Conservation (phyloP, 2,329 filamentous ascomycete species). For the Pseudomassariella vexata region DNA sequence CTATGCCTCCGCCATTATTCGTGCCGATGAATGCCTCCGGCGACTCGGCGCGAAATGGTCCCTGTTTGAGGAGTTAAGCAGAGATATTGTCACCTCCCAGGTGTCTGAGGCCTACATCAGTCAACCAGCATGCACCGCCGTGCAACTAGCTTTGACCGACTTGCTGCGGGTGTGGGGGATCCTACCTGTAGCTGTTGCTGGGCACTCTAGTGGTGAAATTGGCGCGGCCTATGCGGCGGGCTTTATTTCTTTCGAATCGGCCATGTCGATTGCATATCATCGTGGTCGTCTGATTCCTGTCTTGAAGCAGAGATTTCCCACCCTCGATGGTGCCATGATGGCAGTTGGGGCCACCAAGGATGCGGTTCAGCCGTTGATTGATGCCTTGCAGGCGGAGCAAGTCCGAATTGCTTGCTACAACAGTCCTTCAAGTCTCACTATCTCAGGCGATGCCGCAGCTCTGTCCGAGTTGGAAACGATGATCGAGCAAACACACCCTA, state of each 20-base stretch:
- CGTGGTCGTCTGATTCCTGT: constrained; percentile 1
- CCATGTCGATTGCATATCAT: constrained; percentile 17
- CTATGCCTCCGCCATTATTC: not conserved
- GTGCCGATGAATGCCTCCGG: not conserved
- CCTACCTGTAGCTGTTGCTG: constrained; percentile 12
- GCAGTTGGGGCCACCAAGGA: constrained; percentile 9
- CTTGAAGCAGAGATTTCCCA: constrained; percentile 2
- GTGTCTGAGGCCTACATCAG: not conserved
- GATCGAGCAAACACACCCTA: constrained; percentile 14
- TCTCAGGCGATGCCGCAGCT: constrained; percentile 23
- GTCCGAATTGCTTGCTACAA: constrained; percentile 15
- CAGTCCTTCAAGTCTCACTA: constrained; percentile 25
- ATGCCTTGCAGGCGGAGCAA: not conserved
- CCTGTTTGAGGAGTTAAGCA: not conserved
- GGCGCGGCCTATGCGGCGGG: constrained; percentile 31
- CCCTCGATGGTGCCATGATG: constrained; percentile 15
- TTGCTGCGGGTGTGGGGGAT: constrained; percentile 8
- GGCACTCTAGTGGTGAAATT: constrained; percentile 22
- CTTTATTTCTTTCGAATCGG: constrained; percentile 9
- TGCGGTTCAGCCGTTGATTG: constrained; percentile 7
- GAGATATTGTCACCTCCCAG: not conserved
- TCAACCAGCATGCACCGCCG: constrained; percentile 1
- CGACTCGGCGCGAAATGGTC: not conserved
- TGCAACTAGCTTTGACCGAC: constrained; percentile 1
- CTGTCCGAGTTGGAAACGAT: constrained; percentile 17